phyloP scores from a whole-genome alignment of 2,329 filamentous ascomycete genomes.

The Pyrenophora tritici-repentis region DNA sequence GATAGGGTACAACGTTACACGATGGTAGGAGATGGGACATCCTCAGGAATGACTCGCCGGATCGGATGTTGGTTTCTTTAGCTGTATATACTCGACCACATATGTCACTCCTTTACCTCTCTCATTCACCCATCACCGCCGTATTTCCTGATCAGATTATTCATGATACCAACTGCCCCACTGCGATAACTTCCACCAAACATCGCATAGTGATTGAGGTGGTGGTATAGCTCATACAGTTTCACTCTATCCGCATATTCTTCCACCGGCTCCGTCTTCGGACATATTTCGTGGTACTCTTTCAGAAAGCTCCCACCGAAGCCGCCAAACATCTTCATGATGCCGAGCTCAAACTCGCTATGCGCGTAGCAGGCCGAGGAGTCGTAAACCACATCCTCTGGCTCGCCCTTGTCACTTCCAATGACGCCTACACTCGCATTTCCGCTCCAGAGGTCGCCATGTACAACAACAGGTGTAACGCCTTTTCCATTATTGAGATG shows the following conservation, averaged over 20 bases:
- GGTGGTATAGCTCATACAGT: slow-evolving; percentile 89
- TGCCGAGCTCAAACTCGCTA: slow-evolving; percentile 87
- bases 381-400: slow-evolving; percentile 82
- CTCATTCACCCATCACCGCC: slow-evolving; percentile 32
- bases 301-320: slow-evolving; percentile 73
- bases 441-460: slow-evolving; percentile 93
- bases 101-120: neutral
- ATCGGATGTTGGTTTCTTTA: neutral
- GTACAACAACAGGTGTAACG: slow-evolving; percentile 78
- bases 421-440: slow-evolving; percentile 75
- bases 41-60: too few species aligned
- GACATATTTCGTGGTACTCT: slow-evolving; percentile 76
- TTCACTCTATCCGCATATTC: slow-evolving; percentile 85
- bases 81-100: slow-evolving; percentile 11
- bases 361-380: slow-evolving; percentile 82
- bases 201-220: slow-evolving; percentile 84
- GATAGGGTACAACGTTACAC: neutral
- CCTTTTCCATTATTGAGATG: slow-evolving; percentile 65
- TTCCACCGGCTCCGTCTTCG: slow-evolving; percentile 76
- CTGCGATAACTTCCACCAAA: slow-evolving; percentile 80
- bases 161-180: slow-evolving; percentile 81
- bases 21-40: neutral
- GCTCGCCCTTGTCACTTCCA: slow-evolving; percentile 59
- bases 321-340: slow-evolving; percentile 96
- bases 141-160: slow-evolving; percentile 73